Conservation (phyloP, 805 yeast species). For the Blastobotrys chiropterorum region DNA sequence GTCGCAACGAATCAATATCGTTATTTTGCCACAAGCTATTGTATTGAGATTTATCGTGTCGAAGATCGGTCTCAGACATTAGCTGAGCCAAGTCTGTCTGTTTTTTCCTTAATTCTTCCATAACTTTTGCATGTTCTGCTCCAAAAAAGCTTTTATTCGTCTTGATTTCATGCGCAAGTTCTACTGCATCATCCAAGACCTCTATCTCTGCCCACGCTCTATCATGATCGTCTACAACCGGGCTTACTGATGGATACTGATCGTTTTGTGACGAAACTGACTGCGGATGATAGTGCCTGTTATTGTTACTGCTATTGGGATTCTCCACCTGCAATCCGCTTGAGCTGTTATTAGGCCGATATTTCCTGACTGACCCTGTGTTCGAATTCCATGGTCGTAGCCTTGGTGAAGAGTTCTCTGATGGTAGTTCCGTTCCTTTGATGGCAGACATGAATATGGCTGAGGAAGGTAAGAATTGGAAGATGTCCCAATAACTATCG, state of each 20-base stretch:
- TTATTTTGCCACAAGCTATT: slow-evolving; percentile 30
- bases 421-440: background rate
- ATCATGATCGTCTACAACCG: slow-evolving; percentile 64
- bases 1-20: slow-evolving; percentile 30
- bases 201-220: slow-evolving; percentile 83
- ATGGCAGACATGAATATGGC: background rate
- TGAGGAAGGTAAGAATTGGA: too few relatives aligned
- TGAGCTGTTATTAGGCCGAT: background rate
- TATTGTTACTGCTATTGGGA: background rate
- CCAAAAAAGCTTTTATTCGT: slow-evolving; percentile 34
- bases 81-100: slow-evolving; percentile 45
- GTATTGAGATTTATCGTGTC: slow-evolving; percentile 24
- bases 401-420: background rate
- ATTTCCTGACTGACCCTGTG: background rate
- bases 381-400: background rate
- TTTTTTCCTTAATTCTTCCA: slow-evolving; percentile 48
- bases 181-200: slow-evolving; percentile 71
- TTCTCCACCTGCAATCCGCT: background rate
- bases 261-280: slow-evolving; percentile 18
- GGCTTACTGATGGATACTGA: slow-evolving; percentile 47
- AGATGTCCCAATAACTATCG: background rate
- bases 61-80: slow-evolving; percentile 31
- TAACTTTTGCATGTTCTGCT: slow-evolving; percentile 41
- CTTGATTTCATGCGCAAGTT: slow-evolving; percentile 41
- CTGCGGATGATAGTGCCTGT: background rate